Conservation (phyloP, 495 filamentous ascomycete genomes). For the Podospora sp. region DNA sequence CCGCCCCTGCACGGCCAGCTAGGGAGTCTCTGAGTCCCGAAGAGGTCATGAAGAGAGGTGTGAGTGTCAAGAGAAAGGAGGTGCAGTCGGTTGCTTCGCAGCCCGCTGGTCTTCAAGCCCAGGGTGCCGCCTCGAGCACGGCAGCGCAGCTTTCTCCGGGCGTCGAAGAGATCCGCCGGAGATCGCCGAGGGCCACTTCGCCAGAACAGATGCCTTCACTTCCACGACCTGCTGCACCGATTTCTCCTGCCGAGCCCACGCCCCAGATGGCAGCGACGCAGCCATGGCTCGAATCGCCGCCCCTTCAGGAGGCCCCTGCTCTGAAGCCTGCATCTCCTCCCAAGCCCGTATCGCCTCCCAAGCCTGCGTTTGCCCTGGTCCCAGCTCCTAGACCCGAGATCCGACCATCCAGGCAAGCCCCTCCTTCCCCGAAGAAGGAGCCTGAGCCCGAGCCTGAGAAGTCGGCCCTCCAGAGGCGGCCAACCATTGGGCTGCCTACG, state of each 20-base stretch:
- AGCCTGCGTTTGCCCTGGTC: background rate
- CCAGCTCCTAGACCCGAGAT: constrained; percentile 28
- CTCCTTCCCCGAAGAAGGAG: constrained; percentile 35
- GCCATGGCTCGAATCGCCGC: background rate
- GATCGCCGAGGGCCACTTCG: constrained; percentile 41
- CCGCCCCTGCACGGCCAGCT: constrained; percentile 43
- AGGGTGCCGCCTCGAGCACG: constrained; percentile 28
- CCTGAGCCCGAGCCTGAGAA: constrained; percentile 38
- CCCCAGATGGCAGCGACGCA: background rate
- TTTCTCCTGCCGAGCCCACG: background rate
- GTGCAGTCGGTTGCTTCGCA: constrained; percentile 33
- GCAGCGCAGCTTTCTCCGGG: constrained; percentile 51
- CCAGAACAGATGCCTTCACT: constrained; percentile 15
- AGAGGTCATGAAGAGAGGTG: constrained; percentile 39
- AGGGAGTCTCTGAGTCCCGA: constrained; percentile 34
- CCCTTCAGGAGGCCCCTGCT: background rate
- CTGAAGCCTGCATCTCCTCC: constrained; percentile 1
- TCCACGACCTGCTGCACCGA: constrained; percentile 6
- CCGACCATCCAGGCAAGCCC: constrained; percentile 38
- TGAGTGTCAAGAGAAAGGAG: constrained; percentile 49
- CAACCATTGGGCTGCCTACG: constrained; percentile 52
- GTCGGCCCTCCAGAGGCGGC: constrained; percentile 48
- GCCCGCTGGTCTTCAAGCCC: constrained; percentile 23
- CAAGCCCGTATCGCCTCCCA: background rate
- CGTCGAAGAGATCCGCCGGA: constrained; percentile 44